A percentile compares a stretch with the other conserved stretches of the same genome.
phyloP scores from a whole-genome alignment of 768 basidiomycete species.

The Suillus spraguei region DNA sequence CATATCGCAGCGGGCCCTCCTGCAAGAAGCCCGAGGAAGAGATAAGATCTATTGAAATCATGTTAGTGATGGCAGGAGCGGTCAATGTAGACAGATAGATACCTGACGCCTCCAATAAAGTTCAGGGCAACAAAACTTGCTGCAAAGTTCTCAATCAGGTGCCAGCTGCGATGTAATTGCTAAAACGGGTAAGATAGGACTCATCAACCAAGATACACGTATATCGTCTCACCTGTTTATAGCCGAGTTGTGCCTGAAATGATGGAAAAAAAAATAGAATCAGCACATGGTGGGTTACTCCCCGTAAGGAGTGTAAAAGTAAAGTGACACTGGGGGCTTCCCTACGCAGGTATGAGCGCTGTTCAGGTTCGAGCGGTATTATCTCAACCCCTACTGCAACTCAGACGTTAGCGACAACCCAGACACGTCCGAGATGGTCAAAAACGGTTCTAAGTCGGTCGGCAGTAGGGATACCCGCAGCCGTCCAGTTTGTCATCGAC shows the following conservation, averaged over 20 bases:
- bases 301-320: slow-evolving; percentile 40
- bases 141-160: slow-evolving; percentile 81
- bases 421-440: slow-evolving; percentile 22
- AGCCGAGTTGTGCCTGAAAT: slow-evolving; percentile 70
- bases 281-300: slow-evolving; percentile 49
- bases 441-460: slow-evolving; percentile 26
- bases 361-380: slow-evolving; percentile 97
- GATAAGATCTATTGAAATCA: slow-evolving; percentile 52
- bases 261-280: slow-evolving; percentile 37
- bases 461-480: slow-evolving; percentile 85
- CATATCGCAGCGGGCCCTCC: slow-evolving; percentile 89
- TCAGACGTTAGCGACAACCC: slow-evolving; percentile 18
- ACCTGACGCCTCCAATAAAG: slow-evolving; percentile 89
- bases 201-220: slow-evolving; percentile 1
- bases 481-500: slow-evolving; percentile 71
- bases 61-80: background rate
- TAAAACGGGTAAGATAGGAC: slow-evolving; percentile 31
- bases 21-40: slow-evolving; percentile 81
- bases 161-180: slow-evolving; percentile 89
- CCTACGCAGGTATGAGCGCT: slow-evolving; percentile 98
- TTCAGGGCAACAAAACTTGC: slow-evolving; percentile 90
- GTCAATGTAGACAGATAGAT: slow-evolving; percentile 17
- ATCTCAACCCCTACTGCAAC: slow-evolving; percentile 81
- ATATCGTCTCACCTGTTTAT: slow-evolving; percentile 61
- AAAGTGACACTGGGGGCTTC: slow-evolving; percentile 81